These are phyloP conservation scores for Kondoa malvinella DNA, from an alignment of 768 basidiomycete genomes.

Conservation along the genomic window DNA sequence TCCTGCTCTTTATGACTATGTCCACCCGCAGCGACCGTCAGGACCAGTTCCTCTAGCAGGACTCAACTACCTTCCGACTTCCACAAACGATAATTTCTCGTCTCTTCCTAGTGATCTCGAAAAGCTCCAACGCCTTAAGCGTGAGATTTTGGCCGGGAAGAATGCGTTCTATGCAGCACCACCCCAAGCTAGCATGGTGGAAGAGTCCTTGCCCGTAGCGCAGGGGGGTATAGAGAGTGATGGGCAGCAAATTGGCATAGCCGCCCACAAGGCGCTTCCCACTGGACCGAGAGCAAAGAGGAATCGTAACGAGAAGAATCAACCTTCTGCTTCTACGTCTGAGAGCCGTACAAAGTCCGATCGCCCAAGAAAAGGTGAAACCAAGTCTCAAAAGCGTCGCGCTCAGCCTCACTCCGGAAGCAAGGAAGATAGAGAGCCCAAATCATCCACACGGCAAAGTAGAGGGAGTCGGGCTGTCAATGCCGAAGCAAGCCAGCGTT, in stretches of 20 bases:
- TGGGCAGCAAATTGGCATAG: neutral
- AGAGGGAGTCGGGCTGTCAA: neutral
- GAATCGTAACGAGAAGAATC: neutral
- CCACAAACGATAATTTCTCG: neutral
- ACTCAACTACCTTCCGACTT: neutral
- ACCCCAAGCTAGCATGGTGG: slow-evolving; percentile 13
- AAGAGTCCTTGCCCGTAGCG: too few species aligned
- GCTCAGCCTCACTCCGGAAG: too few species aligned
- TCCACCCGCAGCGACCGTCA: too few species aligned
- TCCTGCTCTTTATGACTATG: neutral
- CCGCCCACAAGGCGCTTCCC: neutral
- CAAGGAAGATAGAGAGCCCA: neutral
- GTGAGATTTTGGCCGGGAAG: neutral
- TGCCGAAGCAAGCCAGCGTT: neutral
- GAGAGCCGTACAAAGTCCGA: too few species aligned
- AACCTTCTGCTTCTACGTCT: too few species aligned
- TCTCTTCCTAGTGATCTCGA: neutral
- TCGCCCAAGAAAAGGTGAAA: too few species aligned
- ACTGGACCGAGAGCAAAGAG: neutral
- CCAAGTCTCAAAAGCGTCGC: too few species aligned
- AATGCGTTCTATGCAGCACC: slow-evolving; percentile 10
- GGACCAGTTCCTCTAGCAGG: too few species aligned
- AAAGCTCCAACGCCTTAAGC: slow-evolving; percentile 1
- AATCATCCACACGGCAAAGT: neutral
- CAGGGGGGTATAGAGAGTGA: neutral